Base-by-base conservation (phyloP, 169 alveolate genomes). In the Babesia caballi region DNA sequence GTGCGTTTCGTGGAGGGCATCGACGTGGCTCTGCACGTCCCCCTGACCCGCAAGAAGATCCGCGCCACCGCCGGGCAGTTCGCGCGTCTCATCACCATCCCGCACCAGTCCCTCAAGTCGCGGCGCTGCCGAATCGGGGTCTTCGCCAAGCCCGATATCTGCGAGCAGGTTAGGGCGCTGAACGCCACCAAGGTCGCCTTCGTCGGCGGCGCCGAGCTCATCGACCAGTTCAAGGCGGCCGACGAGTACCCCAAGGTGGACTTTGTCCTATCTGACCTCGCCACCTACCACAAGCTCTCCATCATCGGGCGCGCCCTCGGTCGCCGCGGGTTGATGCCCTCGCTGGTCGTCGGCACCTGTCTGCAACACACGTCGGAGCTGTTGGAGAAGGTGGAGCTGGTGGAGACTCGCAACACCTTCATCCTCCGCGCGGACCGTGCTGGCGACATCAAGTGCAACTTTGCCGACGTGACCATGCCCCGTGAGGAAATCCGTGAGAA, bases 401-500 rank as follows among this genome's bases (percentile, higher is more conserved):
- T 81, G 12, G 78, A 51, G 40, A 57, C 71, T 25, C 58, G 66
- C 19, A 81, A 81, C 73, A 63, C 82, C 4, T 59, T 81, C 47
- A 65, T 84, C 23, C 60, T 88, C 38, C 73, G 84, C 41, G 53
- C 90, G 28, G 90, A 88, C 54, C 84, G 82, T 53, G 72, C 78
- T 33, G 90, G 90, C 42, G 90, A 87, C 36, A 63, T 88, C 52
- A 88, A 88, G 78, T 74, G 89, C 66, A 88, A 88, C 66, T 82
- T 88, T 52, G 93, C 91, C 4, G 93, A 88, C 66, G 90, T 88
- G n/a, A 56, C 88, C 35, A 88, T 88, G 93, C 60, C 90, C 30
- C 56, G 50, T 57, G 93, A 88, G 50, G 83, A 88, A 42, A 88
- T 88, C n/a, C 77, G 90, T 36, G 84, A 83, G 60, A 88, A 88